phyloP scores from a whole-genome alignment of 1,284 basidiomycete genomes.

The Austroboletus olivaceoglutinosus region DNA sequence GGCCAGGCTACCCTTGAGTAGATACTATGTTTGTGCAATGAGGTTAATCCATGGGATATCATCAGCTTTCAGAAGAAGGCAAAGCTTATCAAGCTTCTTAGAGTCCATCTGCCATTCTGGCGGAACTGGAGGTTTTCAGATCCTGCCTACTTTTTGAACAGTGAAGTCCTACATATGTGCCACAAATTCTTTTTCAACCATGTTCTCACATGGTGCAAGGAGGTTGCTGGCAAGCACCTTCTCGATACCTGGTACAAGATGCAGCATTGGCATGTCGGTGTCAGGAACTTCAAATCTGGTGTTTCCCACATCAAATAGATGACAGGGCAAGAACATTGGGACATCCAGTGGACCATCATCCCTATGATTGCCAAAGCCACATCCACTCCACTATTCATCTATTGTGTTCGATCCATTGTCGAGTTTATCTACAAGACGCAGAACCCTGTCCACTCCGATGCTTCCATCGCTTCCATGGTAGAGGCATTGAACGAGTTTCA shows the following conservation, averaged over 20 bases:
- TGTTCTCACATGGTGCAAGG: constrained; percentile 7
- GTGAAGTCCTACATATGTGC: neutral
- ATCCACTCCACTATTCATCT: neutral
- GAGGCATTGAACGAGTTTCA: neutral
- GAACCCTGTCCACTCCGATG: neutral
- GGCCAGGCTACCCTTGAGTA: too few relatives aligned
- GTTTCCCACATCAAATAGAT: constrained; percentile 3
- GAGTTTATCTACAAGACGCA: neutral
- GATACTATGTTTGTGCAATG: too few relatives aligned
- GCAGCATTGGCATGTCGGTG: constrained; percentile 1
- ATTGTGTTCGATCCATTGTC: neutral
- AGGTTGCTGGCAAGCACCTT: neutral
- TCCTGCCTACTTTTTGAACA: neutral
- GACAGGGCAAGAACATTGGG: neutral
- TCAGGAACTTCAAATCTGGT: neutral
- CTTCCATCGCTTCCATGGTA: neutral
- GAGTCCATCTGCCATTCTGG: neutral
- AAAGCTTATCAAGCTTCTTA: neutral
- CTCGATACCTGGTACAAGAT: neutral
- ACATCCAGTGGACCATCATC: neutral
- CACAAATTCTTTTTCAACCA: constrained; percentile 5
- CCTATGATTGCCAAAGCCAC: neutral
- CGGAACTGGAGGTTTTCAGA: neutral
- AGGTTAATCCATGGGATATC: neutral
- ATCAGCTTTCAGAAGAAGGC: neutral